Evolutionary conservation across 2,329 filamentous ascomycete species (phyloP).

Genomic region (Alternaria triticina): DNA sequence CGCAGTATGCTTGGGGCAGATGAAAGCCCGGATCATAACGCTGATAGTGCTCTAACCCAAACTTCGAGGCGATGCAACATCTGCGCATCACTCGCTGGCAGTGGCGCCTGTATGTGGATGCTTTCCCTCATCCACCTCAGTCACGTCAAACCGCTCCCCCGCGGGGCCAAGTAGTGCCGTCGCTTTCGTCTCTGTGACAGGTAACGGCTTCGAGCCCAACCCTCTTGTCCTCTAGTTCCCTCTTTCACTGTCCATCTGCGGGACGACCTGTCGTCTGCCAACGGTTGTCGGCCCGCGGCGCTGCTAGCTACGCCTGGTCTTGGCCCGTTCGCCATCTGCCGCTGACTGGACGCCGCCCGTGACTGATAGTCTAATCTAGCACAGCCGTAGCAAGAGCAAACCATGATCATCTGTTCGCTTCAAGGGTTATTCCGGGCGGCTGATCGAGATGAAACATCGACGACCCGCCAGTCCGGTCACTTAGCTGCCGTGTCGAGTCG

Average conservation of each 20-base stretch:
- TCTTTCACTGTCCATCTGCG: conserved; percentile 24
- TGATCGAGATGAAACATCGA: conserved; percentile 50
- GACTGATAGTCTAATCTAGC: conserved; percentile 32
- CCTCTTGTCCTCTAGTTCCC: conserved; percentile 20
- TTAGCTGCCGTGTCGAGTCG: conserved; percentile 47
- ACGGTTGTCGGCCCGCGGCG: conserved; percentile 45
- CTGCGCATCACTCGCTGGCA: conserved; percentile 28
- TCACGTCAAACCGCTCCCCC: conserved; percentile 14
- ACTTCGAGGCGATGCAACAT: conserved; percentile 35
- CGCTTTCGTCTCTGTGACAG: conserved; percentile 41
- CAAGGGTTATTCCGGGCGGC: conserved; percentile 46
- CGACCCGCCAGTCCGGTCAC: conserved; percentile 38
- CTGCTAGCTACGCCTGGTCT: conserved; percentile 30
- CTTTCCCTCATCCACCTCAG: conserved; percentile 12
- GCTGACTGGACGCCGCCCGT: conserved; percentile 39
- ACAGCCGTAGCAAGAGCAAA: conserved; percentile 32
- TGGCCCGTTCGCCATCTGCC: conserved; percentile 24
- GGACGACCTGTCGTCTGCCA: conserved; percentile 33
- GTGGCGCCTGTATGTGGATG: conserved; percentile 27
- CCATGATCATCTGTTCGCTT: conserved; percentile 47
- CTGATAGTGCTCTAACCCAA: conserved; percentile 28
- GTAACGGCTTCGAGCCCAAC: conserved; percentile 37
- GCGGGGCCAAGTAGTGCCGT: conserved; percentile 23
- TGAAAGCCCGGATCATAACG: conserved; percentile 42
- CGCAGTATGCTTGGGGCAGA: conserved; percentile 27